phyloP scores from a whole-genome alignment of 1,284 basidiomycete species.

The Puccinia polysora region DNA sequence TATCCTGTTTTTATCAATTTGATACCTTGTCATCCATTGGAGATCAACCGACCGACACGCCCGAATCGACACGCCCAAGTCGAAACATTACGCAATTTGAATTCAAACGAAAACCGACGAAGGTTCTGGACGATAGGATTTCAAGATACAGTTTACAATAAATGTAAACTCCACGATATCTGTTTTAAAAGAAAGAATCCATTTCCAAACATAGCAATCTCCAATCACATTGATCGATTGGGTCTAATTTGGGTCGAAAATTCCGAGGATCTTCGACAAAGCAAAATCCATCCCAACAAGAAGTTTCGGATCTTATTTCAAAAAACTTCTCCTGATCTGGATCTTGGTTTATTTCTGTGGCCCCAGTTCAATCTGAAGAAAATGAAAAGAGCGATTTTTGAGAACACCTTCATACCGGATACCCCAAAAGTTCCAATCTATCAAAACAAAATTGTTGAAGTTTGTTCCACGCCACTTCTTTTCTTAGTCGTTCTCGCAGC shows the following conservation, averaged over 20 bases:
- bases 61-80: constrained; percentile 1
- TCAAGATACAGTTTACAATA: constrained; percentile 22
- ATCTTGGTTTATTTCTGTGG: constrained; percentile 25
- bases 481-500: neutral
- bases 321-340: constrained; percentile 26
- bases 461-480: neutral
- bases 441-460: constrained; percentile 18
- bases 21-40: constrained; percentile 26
- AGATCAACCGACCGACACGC: constrained; percentile 3
- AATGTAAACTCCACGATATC: constrained; percentile 17
- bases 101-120: neutral
- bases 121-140: constrained; percentile 19
- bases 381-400: neutral
- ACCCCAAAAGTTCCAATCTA: constrained; percentile 31
- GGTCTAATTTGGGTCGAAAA: constrained; percentile 26
- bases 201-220: constrained; percentile 22
- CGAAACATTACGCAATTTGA: neutral
- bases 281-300: neutral
- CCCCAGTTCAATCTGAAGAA: constrained; percentile 27
- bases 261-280: neutral
- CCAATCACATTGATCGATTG: constrained; percentile 9
- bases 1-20: constrained; percentile 25
- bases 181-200: constrained; percentile 22
- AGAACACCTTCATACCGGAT: constrained; percentile 3
- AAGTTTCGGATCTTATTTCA: constrained; percentile 29